Percentiles rank a stretch among this genome's conserved stretches.
These are phyloP conservation scores for Furculomyces boomerangus DNA, from an alignment of 371 early-diverging fungal species.

Conservation along the genomic window DNA sequence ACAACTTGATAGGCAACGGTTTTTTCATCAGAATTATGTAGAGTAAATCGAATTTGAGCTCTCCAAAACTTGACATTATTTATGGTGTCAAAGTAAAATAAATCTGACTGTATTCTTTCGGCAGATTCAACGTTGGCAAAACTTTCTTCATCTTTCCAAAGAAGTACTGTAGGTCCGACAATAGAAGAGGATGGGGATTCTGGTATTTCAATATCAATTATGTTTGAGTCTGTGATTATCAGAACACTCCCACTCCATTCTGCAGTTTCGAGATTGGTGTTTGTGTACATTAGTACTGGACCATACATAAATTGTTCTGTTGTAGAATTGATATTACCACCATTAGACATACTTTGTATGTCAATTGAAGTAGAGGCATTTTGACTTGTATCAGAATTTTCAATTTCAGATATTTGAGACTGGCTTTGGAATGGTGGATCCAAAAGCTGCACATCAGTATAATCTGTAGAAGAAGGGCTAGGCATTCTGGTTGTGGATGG, in stretches of 20 bases:
- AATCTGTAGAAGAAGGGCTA: no score
- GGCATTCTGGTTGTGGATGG: no score
- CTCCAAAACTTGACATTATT: conserved; percentile 23
- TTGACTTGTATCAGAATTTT: no score
- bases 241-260: conserved; percentile 30
- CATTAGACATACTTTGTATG: no score
- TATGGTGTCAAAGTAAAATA: conserved; percentile 19
- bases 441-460: no score
- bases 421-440: no score
- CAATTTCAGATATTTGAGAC: no score
- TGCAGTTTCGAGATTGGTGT: conserved; percentile 25
- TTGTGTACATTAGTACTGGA: conserved; percentile 22
- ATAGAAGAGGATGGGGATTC: conserved; percentile 20
- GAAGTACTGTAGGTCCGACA: conserved; percentile 11
- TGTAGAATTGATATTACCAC: no score
- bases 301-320: no score
- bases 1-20: conserved; percentile 23
- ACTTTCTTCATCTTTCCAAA: conserved; percentile 13
- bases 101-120: conserved; percentile 17
- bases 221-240: conserved; percentile 22
- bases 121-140: conserved; percentile 14
- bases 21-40: conserved; percentile 15
- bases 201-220: conserved; percentile 8
- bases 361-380: no score
- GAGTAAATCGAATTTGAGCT: conserved; percentile 10